Percentiles rank a stretch among this genome's conserved stretches.
phyloP scores from a whole-genome alignment of 1,139 yeast species.

The Kodamaea sp. region DNA sequence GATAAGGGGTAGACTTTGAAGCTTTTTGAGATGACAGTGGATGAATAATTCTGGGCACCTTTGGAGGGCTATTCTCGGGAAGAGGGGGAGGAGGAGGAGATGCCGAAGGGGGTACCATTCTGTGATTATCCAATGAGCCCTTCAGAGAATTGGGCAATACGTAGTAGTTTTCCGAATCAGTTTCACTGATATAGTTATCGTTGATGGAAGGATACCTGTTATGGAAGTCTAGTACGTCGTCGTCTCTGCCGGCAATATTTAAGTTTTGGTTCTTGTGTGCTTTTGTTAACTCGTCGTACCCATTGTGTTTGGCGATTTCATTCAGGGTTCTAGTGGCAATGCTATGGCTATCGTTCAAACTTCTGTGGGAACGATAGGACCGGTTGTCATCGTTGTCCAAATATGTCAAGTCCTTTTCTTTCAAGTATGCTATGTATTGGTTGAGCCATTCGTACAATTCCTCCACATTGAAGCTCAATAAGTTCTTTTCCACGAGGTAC shows the following conservation, averaged over 20 bases:
- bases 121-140: neutral
- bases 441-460: slow-evolving; percentile 44
- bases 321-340: neutral
- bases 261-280: slow-evolving; percentile 4
- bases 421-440: slow-evolving; percentile 43
- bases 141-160: slow-evolving; percentile 6
- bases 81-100: slow-evolving; percentile 21
- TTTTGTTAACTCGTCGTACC: neutral
- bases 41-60: neutral
- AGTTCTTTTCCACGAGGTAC: slow-evolving; percentile 32
- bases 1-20: slow-evolving; percentile 5
- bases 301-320: neutral
- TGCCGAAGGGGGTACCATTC: slow-evolving; percentile 1
- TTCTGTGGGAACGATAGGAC: neutral
- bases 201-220: slow-evolving; percentile 11
- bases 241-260: slow-evolving; percentile 2
- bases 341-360: too few species aligned
- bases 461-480: slow-evolving; percentile 38
- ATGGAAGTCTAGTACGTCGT: slow-evolving; percentile 7
- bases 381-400: neutral
- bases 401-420: slow-evolving; percentile 27
- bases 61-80: slow-evolving; percentile 8
- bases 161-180: slow-evolving; percentile 2
- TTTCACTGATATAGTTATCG: neutral
- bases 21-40: neutral